Evolutionary conservation across 2,329 filamentous ascomycete genomes (phyloP).

Genomic region (Paraphoma chrysanthemicola): DNA sequence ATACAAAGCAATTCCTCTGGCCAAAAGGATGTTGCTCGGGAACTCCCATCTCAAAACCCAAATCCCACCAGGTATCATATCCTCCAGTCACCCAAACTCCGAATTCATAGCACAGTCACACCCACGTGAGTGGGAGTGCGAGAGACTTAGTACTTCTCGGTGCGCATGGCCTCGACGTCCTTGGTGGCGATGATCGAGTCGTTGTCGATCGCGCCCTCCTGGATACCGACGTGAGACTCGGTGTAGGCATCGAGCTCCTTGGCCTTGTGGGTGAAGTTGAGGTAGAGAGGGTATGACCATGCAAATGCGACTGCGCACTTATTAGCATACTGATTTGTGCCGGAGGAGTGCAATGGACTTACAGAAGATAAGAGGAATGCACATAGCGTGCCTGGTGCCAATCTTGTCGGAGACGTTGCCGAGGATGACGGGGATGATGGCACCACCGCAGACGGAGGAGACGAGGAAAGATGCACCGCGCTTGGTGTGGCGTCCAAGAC

Average conservation of each 20-base stretch:
- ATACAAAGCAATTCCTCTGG: constrained; percentile 2
- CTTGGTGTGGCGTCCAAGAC: constrained; percentile 51
- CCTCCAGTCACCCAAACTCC: not conserved
- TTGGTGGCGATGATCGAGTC: constrained; percentile 34
- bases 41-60: not conserved
- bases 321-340: too few relatives aligned
- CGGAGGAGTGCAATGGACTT: too few relatives aligned
- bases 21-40: not conserved
- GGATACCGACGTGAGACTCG: constrained; percentile 38
- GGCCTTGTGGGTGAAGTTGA: constrained; percentile 41
- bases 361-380: constrained; percentile 44
- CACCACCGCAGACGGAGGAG: constrained; percentile 45
- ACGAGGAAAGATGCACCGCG: constrained; percentile 48
- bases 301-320: constrained; percentile 26
- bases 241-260: constrained; percentile 46
- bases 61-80: not conserved
- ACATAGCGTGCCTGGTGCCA: constrained; percentile 44
- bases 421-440: constrained; percentile 44
- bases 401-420: constrained; percentile 45
- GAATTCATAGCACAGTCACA: not conserved
- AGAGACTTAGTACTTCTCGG: constrained; percentile 16
- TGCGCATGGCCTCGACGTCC: constrained; percentile 30
- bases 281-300: constrained; percentile 47
- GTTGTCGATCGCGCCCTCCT: constrained; percentile 28
- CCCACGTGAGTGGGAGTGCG: not conserved